A percentile compares a stretch with the other conserved stretches of the same genome.
These are phyloP conservation scores for Sugiyamaella marilandica DNA, from an alignment of 805 yeast genomes.

Conservation along the genomic window DNA sequence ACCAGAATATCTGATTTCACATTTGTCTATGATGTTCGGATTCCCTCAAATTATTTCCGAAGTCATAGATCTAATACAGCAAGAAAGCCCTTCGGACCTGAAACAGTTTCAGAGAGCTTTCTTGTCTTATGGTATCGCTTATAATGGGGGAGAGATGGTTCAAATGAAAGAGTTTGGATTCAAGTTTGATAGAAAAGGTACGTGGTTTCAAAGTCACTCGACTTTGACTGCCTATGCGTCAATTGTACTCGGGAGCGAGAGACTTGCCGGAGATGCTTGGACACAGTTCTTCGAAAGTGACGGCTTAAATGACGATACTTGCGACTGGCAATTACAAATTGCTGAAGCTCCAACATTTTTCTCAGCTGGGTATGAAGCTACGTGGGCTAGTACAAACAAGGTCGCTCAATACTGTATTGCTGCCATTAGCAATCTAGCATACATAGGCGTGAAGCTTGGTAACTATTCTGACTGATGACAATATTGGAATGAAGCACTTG, in stretches of 20 bases:
- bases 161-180: constrained; percentile 8
- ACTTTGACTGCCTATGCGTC: constrained; percentile 4
- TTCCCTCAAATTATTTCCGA: constrained; percentile 8
- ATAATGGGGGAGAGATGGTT: constrained; percentile 1
- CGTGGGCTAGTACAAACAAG: constrained; percentile 7
- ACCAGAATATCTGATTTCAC: constrained; percentile 9
- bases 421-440: constrained; percentile 4
- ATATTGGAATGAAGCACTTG: too few relatives aligned
- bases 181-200: not conserved
- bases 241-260: not conserved
- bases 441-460: too few relatives aligned
- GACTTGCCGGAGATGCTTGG: constrained; percentile 5
- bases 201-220: constrained; percentile 9
- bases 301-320: constrained; percentile 1
- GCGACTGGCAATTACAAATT: not conserved
- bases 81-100: not conserved
- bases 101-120: not conserved
- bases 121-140: constrained; percentile 4
- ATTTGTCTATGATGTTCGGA: constrained; percentile 10
- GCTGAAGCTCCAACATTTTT: not conserved
- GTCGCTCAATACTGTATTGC: constrained; percentile 7
- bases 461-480: too few relatives aligned
- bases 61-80: constrained; percentile 3
- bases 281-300: constrained; percentile 1
- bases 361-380: constrained; percentile 6